A percentile compares a stretch with the other conserved stretches of the same genome.
phyloP scores from a whole-genome alignment of 306 rosid genomes.

The Pueraria montana region DNA sequence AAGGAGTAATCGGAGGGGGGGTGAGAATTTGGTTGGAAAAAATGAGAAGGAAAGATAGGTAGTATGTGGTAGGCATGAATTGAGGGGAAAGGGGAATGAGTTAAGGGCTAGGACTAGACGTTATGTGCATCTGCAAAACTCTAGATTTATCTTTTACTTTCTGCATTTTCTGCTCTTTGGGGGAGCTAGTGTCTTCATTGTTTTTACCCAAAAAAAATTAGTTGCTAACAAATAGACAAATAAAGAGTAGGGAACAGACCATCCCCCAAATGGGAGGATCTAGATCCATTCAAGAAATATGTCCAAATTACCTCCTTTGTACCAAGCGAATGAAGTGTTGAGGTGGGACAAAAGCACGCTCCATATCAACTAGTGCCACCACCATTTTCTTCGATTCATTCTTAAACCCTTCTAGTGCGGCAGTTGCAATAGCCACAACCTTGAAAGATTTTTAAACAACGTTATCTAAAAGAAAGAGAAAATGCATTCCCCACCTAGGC shows the following conservation, averaged over 20 bases:
- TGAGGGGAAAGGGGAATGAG: background rate
- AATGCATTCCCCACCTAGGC: conserved; percentile 15
- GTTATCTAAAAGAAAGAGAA: conserved; percentile 40
- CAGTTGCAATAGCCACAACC: conserved; percentile 91
- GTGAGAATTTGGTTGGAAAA: background rate
- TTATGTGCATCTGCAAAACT: background rate
- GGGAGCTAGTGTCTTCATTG: background rate
- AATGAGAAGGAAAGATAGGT: background rate
- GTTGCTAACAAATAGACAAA: conserved; percentile 2
- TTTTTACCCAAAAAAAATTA: background rate
- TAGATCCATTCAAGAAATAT: background rate
- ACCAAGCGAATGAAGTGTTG: conserved; percentile 97
- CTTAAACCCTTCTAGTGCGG: conserved; percentile 88
- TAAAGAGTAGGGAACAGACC: background rate
- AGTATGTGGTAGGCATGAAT: background rate
- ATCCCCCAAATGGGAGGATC: conserved; percentile 26
- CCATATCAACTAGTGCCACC: conserved; percentile 98
- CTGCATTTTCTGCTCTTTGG: background rate
- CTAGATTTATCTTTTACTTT: background rate
- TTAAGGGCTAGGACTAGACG: background rate
- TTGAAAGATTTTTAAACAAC: conserved; percentile 44
- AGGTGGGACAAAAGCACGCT: conserved; percentile 99
- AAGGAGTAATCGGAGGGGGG: background rate
- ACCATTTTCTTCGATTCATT: conserved; percentile 96
- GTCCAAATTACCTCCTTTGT: conserved; percentile 79